A percentile compares a stretch with the other conserved stretches of the same genome.
phyloP scores from a whole-genome alignment of 495 filamentous ascomycete species.

The Penicillium paradoxum region DNA sequence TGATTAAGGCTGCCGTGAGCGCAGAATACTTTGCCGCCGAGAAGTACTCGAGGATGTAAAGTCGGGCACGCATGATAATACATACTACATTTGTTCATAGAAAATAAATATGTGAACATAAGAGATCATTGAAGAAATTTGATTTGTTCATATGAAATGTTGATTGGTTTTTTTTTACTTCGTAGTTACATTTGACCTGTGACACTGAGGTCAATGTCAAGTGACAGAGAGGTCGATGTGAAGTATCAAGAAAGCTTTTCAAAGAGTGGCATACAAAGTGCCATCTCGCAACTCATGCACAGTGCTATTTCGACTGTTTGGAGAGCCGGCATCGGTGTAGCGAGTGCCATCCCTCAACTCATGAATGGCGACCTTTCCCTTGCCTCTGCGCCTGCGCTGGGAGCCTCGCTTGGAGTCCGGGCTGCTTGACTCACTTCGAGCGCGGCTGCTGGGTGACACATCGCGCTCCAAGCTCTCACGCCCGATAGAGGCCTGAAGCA shows the following conservation, averaged over 20 bases:
- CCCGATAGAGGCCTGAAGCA: conserved; percentile 36
- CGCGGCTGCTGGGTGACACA: conserved; percentile 27
- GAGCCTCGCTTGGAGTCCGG: conserved; percentile 31
- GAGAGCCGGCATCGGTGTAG: conserved; percentile 40
- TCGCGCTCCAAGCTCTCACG: conserved; percentile 30
- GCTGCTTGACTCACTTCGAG: conserved; percentile 34
- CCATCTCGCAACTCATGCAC: conserved; percentile 46
- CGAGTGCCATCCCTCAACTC: conserved; percentile 42
- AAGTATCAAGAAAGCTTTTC: conserved; percentile 6
- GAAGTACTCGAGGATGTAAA: conserved; percentile 33
- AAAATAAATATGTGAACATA: background rate
- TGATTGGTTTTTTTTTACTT: background rate
- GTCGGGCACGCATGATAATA: background rate
- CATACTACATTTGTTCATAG: background rate
- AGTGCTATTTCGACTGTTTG: conserved; percentile 22
- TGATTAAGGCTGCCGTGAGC: conserved; percentile 51
- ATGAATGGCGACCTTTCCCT: conserved; percentile 39
- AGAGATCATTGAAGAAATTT: background rate
- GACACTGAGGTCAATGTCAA: background rate
- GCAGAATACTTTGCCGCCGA: conserved; percentile 42
- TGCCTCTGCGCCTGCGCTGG: conserved; percentile 28
- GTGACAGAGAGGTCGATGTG: background rate
- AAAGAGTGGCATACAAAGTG: conserved; percentile 41
- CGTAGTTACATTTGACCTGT: background rate
- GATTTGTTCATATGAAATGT: background rate